Evolutionary conservation across 352 stramenopile genomes (phyloP).

Genomic region (Phytophthora lateralis): DNA sequence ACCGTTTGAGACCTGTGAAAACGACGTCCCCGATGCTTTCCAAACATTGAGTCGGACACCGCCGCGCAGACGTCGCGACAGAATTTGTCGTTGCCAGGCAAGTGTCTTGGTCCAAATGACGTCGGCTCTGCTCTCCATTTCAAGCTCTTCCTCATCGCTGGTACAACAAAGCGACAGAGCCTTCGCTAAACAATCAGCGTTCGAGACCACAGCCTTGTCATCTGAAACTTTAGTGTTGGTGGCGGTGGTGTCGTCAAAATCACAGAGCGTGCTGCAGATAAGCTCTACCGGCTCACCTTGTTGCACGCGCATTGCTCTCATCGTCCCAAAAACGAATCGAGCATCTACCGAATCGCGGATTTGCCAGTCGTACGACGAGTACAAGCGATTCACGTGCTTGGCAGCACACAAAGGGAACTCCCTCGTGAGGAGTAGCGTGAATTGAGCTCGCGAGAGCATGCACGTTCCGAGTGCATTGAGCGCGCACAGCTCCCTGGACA

Average conservation of each 20-base stretch:
- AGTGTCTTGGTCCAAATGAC: constrained; percentile 23
- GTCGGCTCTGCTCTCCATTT: constrained; percentile 29
- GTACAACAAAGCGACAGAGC: constrained; percentile 48
- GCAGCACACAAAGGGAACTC: constrained; percentile 57
- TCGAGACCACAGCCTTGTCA: constrained; percentile 17
- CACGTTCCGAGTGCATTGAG: constrained; percentile 47
- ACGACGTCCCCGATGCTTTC: constrained; percentile 7
- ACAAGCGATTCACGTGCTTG: constrained; percentile 57
- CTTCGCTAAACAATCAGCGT: constrained; percentile 7
- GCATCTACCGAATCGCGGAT: constrained; percentile 59
- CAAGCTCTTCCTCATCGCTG: constrained; percentile 47
- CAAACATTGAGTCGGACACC: constrained; percentile 21
- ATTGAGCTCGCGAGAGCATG: constrained; percentile 46
- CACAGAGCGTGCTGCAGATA: constrained; percentile 42
- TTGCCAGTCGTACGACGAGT: constrained; percentile 62
- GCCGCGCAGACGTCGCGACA: constrained; percentile 21
- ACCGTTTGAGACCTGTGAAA: background rate
- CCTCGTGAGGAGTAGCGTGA: constrained; percentile 47
- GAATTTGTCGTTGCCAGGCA: constrained; percentile 29
- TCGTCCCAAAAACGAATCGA: constrained; percentile 53
- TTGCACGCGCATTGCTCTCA: constrained; percentile 62
- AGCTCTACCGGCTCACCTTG: constrained; percentile 60
- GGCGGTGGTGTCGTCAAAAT: constrained; percentile 51
- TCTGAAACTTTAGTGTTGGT: constrained; percentile 12
- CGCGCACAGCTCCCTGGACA: constrained; percentile 56